Conservation (phyloP, 139 green algal genomes). For the Chlamydomonas sp. region DNA sequence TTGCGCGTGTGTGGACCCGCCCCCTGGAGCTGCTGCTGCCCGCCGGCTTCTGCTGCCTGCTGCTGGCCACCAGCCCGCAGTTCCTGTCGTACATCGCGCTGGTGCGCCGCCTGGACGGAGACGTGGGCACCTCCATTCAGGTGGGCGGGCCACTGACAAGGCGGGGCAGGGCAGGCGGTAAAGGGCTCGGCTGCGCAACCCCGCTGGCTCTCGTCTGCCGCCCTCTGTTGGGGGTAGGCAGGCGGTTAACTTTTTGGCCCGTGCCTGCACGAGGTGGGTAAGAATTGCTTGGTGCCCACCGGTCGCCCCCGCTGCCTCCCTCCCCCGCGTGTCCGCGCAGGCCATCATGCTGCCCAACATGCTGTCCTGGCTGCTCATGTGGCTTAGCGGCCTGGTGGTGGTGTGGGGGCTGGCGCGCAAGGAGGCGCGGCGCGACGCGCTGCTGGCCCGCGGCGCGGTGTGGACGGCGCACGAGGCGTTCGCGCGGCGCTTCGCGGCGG, state of each 20-base stretch:
- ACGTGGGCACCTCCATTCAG: constrained; percentile 17
- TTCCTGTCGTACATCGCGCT: constrained; percentile 58
- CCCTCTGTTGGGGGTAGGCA: neutral
- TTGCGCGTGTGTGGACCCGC: constrained; percentile 46
- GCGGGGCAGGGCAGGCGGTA: neutral
- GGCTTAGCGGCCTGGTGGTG: constrained; percentile 40
- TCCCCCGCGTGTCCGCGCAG: neutral
- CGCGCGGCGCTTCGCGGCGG: constrained; percentile 26
- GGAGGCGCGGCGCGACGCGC: constrained; percentile 50
- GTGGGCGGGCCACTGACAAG: neutral
- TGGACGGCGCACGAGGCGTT: constrained; percentile 56
- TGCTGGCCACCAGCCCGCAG: constrained; percentile 49
- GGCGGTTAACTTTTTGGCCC: too few species aligned
- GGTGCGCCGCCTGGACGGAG: constrained; percentile 54
- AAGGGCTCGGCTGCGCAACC: neutral
- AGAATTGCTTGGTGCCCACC: neutral
- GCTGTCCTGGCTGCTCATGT: constrained; percentile 58
- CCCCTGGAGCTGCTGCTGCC: constrained; percentile 58
- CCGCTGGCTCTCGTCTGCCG: neutral
- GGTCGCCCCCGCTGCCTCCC: neutral
- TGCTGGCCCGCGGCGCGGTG: constrained; percentile 49
- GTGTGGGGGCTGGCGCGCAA: constrained; percentile 50
- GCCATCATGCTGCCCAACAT: constrained; percentile 52
- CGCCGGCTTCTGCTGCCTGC: constrained; percentile 56
- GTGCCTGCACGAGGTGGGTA: neutral